These are phyloP conservation scores for Colletotrichum neosansevieriae DNA, from an alignment of 2,329 filamentous ascomycete genomes.

Conservation along the genomic window DNA sequence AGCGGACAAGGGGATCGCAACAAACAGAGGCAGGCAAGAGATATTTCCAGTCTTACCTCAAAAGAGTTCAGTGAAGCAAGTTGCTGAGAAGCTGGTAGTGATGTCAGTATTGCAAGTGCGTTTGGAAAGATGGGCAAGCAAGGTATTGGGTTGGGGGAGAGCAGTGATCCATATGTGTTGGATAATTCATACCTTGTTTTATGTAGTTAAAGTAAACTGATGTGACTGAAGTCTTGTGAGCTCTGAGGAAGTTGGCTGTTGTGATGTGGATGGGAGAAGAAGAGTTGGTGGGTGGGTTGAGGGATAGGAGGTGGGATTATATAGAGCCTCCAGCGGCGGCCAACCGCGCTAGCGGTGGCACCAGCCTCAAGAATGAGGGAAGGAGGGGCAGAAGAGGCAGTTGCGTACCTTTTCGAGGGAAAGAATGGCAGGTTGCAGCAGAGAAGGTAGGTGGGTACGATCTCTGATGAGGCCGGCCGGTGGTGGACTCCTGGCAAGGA, in stretches of 20 bases:
- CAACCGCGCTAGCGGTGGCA: neutral
- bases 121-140: neutral
- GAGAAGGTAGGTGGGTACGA: neutral
- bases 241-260: neutral
- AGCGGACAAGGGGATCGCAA: too few relatives aligned
- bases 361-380: neutral
- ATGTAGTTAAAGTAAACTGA: neutral
- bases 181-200: neutral
- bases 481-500: neutral
- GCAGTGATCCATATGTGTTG: neutral
- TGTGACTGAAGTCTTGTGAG: conserved; percentile 5
- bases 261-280: conserved; percentile 6
- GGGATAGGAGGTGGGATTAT: neutral
- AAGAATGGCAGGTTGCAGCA: neutral
- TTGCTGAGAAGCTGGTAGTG: too few relatives aligned
- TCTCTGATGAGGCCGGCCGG: neutral
- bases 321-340: neutral
- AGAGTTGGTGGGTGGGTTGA: neutral
- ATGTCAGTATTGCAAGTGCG: neutral
- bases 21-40: too few relatives aligned
- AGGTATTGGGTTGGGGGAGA: neutral
- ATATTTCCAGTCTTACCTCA: too few relatives aligned
- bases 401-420: neutral
- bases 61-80: too few relatives aligned
- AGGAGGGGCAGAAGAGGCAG: neutral